Evolutionary conservation across 2,329 filamentous ascomycete species (phyloP).

Genomic region (Cyclaneusma minus): DNA sequence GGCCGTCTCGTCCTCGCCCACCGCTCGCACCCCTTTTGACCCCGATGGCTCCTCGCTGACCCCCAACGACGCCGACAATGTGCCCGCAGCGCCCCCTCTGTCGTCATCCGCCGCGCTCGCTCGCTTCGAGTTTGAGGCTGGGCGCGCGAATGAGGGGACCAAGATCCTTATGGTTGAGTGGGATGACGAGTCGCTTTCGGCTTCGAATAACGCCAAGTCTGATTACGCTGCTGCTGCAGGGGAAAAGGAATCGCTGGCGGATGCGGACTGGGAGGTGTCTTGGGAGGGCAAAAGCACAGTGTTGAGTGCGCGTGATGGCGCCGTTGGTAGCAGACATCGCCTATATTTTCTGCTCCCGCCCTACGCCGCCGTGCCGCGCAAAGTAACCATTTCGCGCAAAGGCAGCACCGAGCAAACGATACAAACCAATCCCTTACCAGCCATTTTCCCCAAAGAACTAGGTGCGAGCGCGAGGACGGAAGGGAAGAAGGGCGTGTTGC

Average conservation of each 20-base stretch:
- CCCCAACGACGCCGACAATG: not conserved
- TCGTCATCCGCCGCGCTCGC: constrained; percentile 47
- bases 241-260: constrained; percentile 10
- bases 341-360: constrained; percentile 73
- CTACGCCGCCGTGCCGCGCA: constrained; percentile 52
- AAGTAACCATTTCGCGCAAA: constrained; percentile 46
- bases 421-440: constrained; percentile 65
- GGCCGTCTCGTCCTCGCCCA: constrained; percentile 1
- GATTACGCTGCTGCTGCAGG: constrained; percentile 26
- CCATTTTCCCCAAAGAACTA: constrained; percentile 68
- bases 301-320: constrained; percentile 30
- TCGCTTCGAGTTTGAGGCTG: constrained; percentile 74
- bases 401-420: constrained; percentile 24
- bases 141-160: constrained; percentile 64
- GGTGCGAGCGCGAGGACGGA: constrained; percentile 48
- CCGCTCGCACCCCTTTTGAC: too few relatives aligned
- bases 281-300: constrained; percentile 71
- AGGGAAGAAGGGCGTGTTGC: constrained; percentile 67
- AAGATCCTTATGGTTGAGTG: constrained; percentile 92
- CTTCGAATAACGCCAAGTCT: constrained; percentile 23
- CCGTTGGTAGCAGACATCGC: constrained; percentile 30
- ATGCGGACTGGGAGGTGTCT: constrained; percentile 50
- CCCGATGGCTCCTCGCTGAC: constrained; percentile 2
- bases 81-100: constrained; percentile 26
- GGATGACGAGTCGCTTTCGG: constrained; percentile 35